phyloP scores from a whole-genome alignment of 805 yeast genomes.

The Teunomyces panamensis region DNA sequence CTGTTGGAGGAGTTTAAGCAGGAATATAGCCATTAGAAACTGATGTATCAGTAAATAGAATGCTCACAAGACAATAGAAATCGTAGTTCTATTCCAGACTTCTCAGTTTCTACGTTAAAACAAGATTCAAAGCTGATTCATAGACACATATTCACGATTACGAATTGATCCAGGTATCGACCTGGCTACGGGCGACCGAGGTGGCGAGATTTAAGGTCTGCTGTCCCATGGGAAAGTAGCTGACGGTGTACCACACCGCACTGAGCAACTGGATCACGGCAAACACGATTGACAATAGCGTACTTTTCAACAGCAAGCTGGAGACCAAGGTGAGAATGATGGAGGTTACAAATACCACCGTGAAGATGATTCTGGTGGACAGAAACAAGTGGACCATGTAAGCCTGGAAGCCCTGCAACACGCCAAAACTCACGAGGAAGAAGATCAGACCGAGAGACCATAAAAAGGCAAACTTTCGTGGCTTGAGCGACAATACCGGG shows the following conservation, averaged over 20 bases:
- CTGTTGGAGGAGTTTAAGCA: conserved; percentile 12
- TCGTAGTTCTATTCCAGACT: too few relatives aligned
- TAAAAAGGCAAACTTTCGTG: conserved; percentile 44
- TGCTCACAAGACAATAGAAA: too few relatives aligned
- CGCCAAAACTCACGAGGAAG: conserved; percentile 46
- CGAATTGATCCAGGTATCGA: conserved; percentile 38
- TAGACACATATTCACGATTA: not conserved
- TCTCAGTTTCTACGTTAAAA: too few relatives aligned
- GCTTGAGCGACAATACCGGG: conserved; percentile 42
- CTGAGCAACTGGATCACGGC: conserved; percentile 39
- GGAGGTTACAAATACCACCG: conserved; percentile 36
- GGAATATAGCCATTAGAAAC: conserved; percentile 1
- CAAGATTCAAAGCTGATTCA: too few relatives aligned
- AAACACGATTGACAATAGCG: conserved; percentile 38
- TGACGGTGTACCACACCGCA: conserved; percentile 45
- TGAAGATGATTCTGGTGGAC: conserved; percentile 39
- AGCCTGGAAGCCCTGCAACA: conserved; percentile 40
- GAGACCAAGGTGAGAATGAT: conserved; percentile 39
- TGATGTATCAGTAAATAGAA: too few relatives aligned
- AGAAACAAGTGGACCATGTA: conserved; percentile 40
- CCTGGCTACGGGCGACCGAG: conserved; percentile 42
- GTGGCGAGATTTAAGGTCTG: conserved; percentile 43
- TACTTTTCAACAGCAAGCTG: conserved; percentile 34
- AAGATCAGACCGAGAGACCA: conserved; percentile 48
- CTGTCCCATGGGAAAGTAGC: conserved; percentile 47